phyloP scores from a whole-genome alignment of 805 yeast species.

The Metschnikowia sp. region DNA sequence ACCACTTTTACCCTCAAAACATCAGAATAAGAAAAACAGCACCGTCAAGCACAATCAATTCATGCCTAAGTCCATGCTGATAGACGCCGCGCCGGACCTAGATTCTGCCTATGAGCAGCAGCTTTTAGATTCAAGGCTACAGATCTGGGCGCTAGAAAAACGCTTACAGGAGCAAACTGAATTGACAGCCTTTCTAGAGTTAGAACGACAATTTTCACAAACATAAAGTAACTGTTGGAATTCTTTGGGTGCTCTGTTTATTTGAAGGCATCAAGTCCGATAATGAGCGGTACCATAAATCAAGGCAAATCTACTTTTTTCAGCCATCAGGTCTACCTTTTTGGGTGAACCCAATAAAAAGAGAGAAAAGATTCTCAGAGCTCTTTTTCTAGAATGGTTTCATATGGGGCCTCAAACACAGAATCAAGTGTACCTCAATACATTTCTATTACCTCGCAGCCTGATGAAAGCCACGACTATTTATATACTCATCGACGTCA shows the following conservation, averaged over 20 bases:
- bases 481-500: too few species aligned
- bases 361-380: too few species aligned
- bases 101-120: constrained; percentile 11
- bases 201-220: constrained; percentile 21
- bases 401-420: too few species aligned
- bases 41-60: constrained; percentile 7
- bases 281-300: too few species aligned
- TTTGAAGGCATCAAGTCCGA: too few species aligned
- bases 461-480: too few species aligned
- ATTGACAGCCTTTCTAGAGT: constrained; percentile 26
- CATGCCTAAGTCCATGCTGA: neutral
- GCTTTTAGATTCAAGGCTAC: constrained; percentile 25
- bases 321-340: too few species aligned
- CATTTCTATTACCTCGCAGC: neutral
- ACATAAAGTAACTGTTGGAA: neutral
- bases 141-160: constrained; percentile 30
- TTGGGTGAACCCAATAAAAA: too few species aligned
- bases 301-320: too few species aligned
- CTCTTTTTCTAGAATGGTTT: too few species aligned
- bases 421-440: neutral
- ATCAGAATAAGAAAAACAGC: constrained; percentile 21
- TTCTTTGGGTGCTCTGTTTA: neutral
- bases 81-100: constrained; percentile 1
- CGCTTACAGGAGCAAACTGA: constrained; percentile 22
- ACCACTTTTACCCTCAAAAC: constrained; percentile 30